phyloP scores from a whole-genome alignment of 2,329 filamentous ascomycete genomes.

The Laburnicola sp. region DNA sequence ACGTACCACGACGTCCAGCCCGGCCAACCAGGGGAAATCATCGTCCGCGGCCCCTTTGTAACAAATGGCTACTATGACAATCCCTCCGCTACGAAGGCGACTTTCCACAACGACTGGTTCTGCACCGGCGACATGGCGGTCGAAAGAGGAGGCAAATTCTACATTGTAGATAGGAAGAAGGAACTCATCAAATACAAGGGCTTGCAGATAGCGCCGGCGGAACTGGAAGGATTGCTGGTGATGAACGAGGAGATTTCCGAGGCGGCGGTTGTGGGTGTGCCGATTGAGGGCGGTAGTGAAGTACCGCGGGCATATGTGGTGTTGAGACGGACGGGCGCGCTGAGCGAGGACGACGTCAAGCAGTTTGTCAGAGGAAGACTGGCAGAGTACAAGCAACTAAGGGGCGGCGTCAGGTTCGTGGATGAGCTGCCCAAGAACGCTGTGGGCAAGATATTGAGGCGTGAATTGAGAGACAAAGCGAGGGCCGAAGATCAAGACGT shows the following conservation, averaged over 20 bases:
- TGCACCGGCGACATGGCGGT: constrained; percentile 45
- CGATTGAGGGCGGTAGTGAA: constrained; percentile 46
- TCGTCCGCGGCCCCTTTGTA: constrained; percentile 42
- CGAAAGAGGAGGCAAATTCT: constrained; percentile 44
- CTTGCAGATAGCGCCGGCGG: constrained; percentile 54
- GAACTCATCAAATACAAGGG: constrained; percentile 57
- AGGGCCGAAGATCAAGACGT: constrained; percentile 19
- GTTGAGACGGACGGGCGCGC: constrained; percentile 29
- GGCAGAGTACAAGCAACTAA: constrained; percentile 45
- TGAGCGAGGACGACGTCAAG: constrained; percentile 29
- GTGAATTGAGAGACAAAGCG: constrained; percentile 30
- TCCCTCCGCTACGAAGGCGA: constrained; percentile 30
- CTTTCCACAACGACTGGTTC: constrained; percentile 43
- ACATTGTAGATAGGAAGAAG: constrained; percentile 50
- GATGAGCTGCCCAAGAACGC: constrained; percentile 38
- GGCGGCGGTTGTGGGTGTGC: constrained; percentile 52
- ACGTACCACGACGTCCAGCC: constrained; percentile 35
- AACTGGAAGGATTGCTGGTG: constrained; percentile 52
- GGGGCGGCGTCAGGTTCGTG: constrained; percentile 35
- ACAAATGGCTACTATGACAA: constrained; percentile 47
- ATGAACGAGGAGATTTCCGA: constrained; percentile 48
- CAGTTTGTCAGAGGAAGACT: constrained; percentile 32
- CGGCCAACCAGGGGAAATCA: constrained; percentile 38
- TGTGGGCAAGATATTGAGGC: constrained; percentile 41
- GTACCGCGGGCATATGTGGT: constrained; percentile 54